Evolutionary conservation across 2,329 filamentous ascomycete species (phyloP), one percentile per base, ranked within the genome.

Genomic region (Thermothelomyces thermophilus): DNA sequence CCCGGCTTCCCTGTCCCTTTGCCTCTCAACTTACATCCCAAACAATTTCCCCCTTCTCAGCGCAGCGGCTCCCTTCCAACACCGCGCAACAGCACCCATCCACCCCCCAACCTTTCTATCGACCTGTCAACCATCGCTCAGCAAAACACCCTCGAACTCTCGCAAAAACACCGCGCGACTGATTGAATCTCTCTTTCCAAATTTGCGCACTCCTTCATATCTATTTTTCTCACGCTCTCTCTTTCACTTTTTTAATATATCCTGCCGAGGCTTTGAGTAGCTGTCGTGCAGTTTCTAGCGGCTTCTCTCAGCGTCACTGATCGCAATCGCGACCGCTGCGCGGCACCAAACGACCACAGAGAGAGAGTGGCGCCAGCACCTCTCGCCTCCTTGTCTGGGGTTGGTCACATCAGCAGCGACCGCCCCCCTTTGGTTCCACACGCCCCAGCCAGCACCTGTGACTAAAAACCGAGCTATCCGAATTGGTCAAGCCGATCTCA

Each of bases 231-330:
- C 62, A 61, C 64, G 56, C 62, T 64, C 62, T 58, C 46, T 51
- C 50, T 50, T 56, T 10, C n/a, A 8, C 37, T 17, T 7, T 52
- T 50, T 57, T 51, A 62, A 63, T 55, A 59, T n/a, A 50, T 46
- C 41, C 56, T 50, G 55, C 55, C 62, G 65, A 68, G 65, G 61
- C 66, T 69, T 68, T 76, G 54, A 65, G 64, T 77, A 76, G 74
- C 68, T 66, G 68, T 77, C 72, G 72, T 64, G 59, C 62, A 46
- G 46, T 43, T 39, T 50, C 40, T 14, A 46, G n/a, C 26, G 48
- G 39, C 48, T 46, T 20, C 48, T 46, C 31, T 51, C 45, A 31
- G 41, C 39, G 22, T 24, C 41, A 2, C 7, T 41, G 35, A 49
- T 50, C 48, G 48, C 56, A 51, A 46, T 54, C 52, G 43, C 51